Evolutionary conservation across 208 protist species (phyloP).

Genomic region (Sergeia podlipaevii): DNA sequence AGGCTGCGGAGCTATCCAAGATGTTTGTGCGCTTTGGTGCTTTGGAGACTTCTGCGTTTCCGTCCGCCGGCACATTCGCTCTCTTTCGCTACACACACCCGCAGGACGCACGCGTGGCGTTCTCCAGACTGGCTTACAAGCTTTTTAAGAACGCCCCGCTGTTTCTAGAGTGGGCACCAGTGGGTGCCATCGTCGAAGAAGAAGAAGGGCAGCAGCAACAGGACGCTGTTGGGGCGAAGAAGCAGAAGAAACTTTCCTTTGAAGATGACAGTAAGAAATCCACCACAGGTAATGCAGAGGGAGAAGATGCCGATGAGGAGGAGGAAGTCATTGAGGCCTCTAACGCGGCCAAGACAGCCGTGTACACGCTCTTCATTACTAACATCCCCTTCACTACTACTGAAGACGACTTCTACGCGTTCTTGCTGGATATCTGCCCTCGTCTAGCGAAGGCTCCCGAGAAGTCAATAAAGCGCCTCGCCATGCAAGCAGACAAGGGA

Average conservation of each 20-base stretch:
- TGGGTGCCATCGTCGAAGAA: conserved; percentile 73
- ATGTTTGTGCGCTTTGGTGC: conserved; percentile 68
- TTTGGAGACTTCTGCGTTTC: conserved; percentile 69
- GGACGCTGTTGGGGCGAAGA: neutral
- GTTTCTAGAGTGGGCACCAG: conserved; percentile 98
- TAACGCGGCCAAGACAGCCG: conserved; percentile 13
- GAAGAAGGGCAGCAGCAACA: conserved; percentile 8
- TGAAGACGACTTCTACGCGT: conserved; percentile 68
- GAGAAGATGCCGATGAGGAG: conserved; percentile 7
- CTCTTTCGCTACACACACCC: conserved; percentile 71
- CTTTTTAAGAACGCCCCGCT: conserved; percentile 93
- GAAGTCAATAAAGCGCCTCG: conserved; percentile 85
- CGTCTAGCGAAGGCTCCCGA: conserved; percentile 93
- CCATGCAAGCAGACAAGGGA: conserved; percentile 88
- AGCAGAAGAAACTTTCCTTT: neutral
- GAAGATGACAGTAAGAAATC: neutral
- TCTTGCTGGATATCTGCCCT: conserved; percentile 75
- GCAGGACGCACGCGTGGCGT: conserved; percentile 90
- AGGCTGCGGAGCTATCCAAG: conserved; percentile 53
- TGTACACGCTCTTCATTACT: conserved; percentile 84
- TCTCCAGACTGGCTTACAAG: conserved; percentile 94
- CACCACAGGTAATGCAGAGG: neutral
- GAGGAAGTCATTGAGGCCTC: conserved; percentile 5
- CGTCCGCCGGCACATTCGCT: conserved; percentile 55
- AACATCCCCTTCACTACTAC: conserved; percentile 83